Evolutionary conservation across 164 flowering plant genomes (phyloP), one percentile per base, ranked within the genome.

Genomic region (Buxus sempervirens): DNA sequence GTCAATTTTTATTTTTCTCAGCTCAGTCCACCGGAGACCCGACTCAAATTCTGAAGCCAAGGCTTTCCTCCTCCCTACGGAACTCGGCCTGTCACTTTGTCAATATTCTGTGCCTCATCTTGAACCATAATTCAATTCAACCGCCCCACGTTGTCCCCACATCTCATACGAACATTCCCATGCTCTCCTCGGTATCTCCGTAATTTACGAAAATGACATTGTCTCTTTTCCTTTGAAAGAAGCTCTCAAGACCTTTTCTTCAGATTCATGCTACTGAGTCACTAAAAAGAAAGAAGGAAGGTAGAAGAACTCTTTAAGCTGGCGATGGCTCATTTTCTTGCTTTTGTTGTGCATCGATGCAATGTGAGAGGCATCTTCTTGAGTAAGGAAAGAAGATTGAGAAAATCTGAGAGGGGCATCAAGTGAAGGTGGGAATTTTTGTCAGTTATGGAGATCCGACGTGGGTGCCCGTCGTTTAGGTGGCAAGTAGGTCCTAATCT

Each of bases 61-160:
- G 45, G 78, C 76, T 80, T 71, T 74, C 81, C 79, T 70, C 66
- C 70, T 67, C 77, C 70, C 23, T 65, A 82, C 88, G 88, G 77
- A 78, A 76, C 58, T 67, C 24, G 25, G 45, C 54, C 27, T 28
- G 38, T 49, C 61, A 60, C 54, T 63, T 73, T 78, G 82, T 83
- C 83, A 80, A 83, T 71, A 74, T n/a, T 81, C 76, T 77, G 82
- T 68, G 86, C 80, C 82, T 77, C 72, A 59, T 38, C 63, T 72
- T 73, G 70, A 61, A 67, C 73, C 72, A 71, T 12, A 68, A 75
- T n/a, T n/a, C n/a, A 51, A 24, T 72, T 66, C 82, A 78, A 78
- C 77, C 73, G 78, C 73, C 83, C 81, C 85, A 82, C 78, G 79
- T 79, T 79, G 56, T 53, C 62, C 63, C 67, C 75, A 60, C 73